phyloP scores from a whole-genome alignment of 2,329 filamentous ascomycete species.

The Huntiella omanensis region DNA sequence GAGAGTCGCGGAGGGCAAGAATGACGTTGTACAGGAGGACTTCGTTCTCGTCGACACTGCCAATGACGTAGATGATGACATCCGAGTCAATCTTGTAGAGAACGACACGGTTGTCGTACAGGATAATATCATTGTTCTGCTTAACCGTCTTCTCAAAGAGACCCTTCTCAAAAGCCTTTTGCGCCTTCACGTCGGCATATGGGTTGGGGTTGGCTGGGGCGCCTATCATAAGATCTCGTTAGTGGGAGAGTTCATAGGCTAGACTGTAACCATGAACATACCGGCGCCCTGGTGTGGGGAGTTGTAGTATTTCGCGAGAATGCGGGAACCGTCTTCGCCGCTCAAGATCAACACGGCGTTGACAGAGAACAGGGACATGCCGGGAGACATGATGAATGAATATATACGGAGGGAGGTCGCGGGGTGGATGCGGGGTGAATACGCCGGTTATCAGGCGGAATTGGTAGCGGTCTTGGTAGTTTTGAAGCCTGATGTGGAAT shows the following conservation, averaged over 20 bases:
- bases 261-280: slow-evolving; percentile 16
- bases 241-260: background rate
- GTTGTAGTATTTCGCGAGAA: slow-evolving; percentile 86
- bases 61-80: slow-evolving; percentile 89
- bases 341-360: slow-evolving; percentile 63
- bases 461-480: too few species aligned
- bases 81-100: slow-evolving; percentile 97
- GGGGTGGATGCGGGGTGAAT: background rate
- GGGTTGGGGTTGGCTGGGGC: slow-evolving; percentile 36
- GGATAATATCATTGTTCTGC: slow-evolving; percentile 85
- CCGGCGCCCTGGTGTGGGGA: slow-evolving; percentile 29
- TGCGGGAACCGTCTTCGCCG: slow-evolving; percentile 72
- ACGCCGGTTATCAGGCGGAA: too few species aligned
- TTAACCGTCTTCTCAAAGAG: slow-evolving; percentile 91
- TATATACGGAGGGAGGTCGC: background rate
- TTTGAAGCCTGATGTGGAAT: too few species aligned
- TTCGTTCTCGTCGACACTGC: slow-evolving; percentile 85
- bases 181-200: slow-evolving; percentile 76
- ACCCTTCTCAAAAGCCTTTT: slow-evolving; percentile 93
- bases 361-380: slow-evolving; percentile 58
- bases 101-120: slow-evolving; percentile 91
- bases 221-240: slow-evolving; percentile 16
- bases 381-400: slow-evolving; percentile 40
- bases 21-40: slow-evolving; percentile 90
- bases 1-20: slow-evolving; percentile 70